Percentiles rank a stretch among this genome's conserved stretches.
These are phyloP conservation scores for Porodaedalea pini DNA, from an alignment of 1,284 basidiomycete species.

Conservation along the genomic window DNA sequence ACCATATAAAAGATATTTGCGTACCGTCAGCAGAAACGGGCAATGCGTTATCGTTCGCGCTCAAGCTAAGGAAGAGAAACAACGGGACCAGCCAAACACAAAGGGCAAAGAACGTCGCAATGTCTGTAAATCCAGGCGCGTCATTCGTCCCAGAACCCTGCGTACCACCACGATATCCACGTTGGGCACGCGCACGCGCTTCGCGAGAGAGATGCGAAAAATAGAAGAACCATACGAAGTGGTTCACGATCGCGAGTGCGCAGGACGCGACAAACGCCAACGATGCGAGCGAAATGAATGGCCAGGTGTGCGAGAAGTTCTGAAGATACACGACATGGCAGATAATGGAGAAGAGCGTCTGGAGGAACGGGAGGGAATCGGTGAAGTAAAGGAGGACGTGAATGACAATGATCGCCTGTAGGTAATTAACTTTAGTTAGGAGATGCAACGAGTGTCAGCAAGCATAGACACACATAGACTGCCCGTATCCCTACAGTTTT, in stretches of 20 bases:
- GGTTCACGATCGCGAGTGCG: conserved; percentile 77
- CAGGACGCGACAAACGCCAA: conserved; percentile 81
- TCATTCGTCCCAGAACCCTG: conserved; percentile 24
- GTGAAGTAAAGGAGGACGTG: conserved; percentile 76
- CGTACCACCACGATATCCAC: neutral
- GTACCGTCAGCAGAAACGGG: conserved; percentile 46
- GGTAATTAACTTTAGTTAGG: conserved; percentile 3
- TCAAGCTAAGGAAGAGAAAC: conserved; percentile 89
- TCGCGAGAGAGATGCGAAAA: conserved; percentile 70
- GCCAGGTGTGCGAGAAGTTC: conserved; percentile 88
- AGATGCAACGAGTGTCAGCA: conserved; percentile 3
- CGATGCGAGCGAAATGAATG: conserved; percentile 84
- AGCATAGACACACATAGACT: conserved; percentile 68
- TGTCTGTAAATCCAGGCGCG: conserved; percentile 76
- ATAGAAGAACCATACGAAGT: conserved; percentile 94
- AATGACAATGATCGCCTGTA: conserved; percentile 73
- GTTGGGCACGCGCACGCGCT: conserved; percentile 28
- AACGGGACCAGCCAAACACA: conserved; percentile 92
- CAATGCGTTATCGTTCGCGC: conserved; percentile 91
- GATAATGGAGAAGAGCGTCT: conserved; percentile 72
- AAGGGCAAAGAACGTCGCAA: conserved; percentile 88
- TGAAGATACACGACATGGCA: conserved; percentile 88
- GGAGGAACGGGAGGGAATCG: conserved; percentile 74
- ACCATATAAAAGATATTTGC: conserved; percentile 6
- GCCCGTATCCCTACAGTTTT: conserved; percentile 77